Base-by-base conservation (phyloP, 345 rosid species). In the Lenwebbia sp. region DNA sequence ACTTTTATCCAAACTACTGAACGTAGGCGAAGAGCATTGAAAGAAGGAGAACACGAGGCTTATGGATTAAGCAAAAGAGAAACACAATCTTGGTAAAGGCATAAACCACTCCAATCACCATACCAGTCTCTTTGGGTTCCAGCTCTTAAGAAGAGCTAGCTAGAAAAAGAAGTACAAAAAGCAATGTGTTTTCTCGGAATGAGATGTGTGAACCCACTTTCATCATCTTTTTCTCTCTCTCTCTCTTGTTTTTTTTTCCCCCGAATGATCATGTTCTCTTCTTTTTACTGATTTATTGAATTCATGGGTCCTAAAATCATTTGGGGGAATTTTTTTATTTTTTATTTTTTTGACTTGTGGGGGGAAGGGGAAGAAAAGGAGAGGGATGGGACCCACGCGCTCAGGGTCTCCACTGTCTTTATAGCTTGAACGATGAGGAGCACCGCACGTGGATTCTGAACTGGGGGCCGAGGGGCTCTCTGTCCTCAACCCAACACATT, bases 401-500 rank as follows among this genome's bases (percentile, higher is more conserved):
- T 86, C 85, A 54, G 74, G 84, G 83, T 57, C 54, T 65, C 85
- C 78, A 60, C 89, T 87, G 92, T 88, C 92, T 88, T 90, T 86
- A 86, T 88, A 90, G 92, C 91, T 88, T 89, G 94, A 94, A 91
- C 86, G 92, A 88, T 94, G 85, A 88, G 92, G 85, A 92, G 94
- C 92, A 88, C 90, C 94, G 94, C 94, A 94, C 94, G 94, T 94
- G 96, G 96, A 90, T 88, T 92, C 94, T 92, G 93, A 90, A 84
- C 85, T 94, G 89, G 89, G 89, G 85, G 86, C 85, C 94, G 89
- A 89, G 89, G 86, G 86, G 84, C 92, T 88, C 92, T 88, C 92
- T 86, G 91, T 89, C 89, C 88, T 92, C 90, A 90, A 89, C 87
- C 85, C 84, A 83, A 86, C 85, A 90, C 6, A 41, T 25, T 26